Base-by-base conservation (phyloP, 495 filamentous ascomycete genomes). In the Aspergillus sparsus region DNA sequence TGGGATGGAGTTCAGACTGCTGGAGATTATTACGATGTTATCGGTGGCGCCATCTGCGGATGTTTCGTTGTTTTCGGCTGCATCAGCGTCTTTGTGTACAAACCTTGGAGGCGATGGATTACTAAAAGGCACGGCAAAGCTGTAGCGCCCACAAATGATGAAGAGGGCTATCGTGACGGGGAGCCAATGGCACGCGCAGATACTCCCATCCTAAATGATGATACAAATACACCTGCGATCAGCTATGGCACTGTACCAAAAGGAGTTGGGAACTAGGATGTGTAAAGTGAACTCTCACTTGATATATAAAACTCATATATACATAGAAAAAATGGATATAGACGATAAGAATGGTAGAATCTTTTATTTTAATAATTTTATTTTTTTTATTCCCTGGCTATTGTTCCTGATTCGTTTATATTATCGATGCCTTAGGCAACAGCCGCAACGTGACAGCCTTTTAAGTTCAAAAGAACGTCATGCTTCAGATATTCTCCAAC, bases 1-100 rank as follows among this genome's bases (percentile, higher is more conserved):
- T 97, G 93, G 93, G 87, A 93, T 53, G 92, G 92, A 3, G 88
- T 97, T 0, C 77, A 82, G 49, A 82, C 76, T 10, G 86, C 88
- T 6, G 85, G 89, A 0, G 90, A 97, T 61, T 82, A 90, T 68
- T 97, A 89, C 65, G 92, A 97, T 72, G 83, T 92, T 47, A 88
- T 97, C 44, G 93, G 92, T 39, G 93, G 89, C 9, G 80, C 77
- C 7, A 96, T 98, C 16, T 95, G 90, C 62, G 91, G 86, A 4
- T 79, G 88, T 0, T 98, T 98, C 64, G 70, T 96, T 7, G 64
- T 96, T 0, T 87, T 89, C 44, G 93, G 93, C 0, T 69, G 80
- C 0, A 68, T 87, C 5, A 91, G 89, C 52, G 85, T 94, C 0
- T 5, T 91, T 0, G 61, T 87, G 1, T 97, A 96, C 65, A 80